These are phyloP conservation scores for Citrus reticulata DNA, from an alignment of 345 rosid species.

Conservation along the genomic window DNA sequence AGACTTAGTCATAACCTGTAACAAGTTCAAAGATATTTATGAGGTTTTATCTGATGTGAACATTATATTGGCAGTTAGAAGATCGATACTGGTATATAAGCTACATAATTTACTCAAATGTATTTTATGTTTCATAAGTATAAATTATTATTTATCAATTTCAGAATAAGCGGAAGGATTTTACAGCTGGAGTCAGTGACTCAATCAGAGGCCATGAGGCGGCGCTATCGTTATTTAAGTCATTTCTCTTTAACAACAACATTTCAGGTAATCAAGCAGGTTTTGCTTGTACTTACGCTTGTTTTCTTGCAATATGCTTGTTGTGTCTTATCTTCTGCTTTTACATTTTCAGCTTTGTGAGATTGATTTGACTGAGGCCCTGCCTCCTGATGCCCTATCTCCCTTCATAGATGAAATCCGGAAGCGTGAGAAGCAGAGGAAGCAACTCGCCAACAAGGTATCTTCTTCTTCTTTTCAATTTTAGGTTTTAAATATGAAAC, in stretches of 20 bases:
- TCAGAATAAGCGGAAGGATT: slow-evolving; percentile 79
- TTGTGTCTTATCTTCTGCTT: background rate
- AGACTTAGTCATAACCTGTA: background rate
- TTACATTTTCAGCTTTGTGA: slow-evolving; percentile 72
- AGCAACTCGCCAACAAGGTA: slow-evolving; percentile 76
- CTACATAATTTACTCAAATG: background rate
- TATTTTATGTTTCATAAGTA: background rate
- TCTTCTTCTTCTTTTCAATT: background rate
- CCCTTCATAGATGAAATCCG: slow-evolving; percentile 87
- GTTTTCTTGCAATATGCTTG: background rate
- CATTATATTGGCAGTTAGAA: background rate
- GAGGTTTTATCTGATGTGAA: background rate
- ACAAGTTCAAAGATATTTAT: background rate
- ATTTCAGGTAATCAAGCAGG: slow-evolving; percentile 47
- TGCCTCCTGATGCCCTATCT: slow-evolving; percentile 62
- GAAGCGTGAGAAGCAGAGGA: slow-evolving; percentile 82
- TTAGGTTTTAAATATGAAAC: background rate
- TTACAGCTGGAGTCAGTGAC: slow-evolving; percentile 81
- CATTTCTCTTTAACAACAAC: slow-evolving; percentile 89
- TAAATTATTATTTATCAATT: slow-evolving; percentile 5
- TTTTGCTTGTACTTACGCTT: background rate
- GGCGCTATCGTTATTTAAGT: slow-evolving; percentile 84
- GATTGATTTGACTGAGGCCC: slow-evolving; percentile 64
- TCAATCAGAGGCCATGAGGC: slow-evolving; percentile 79
- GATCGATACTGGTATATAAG: background rate